Evolutionary conservation across 371 early-diverging fungal genomes (phyloP), one percentile per base, ranked within the genome.

Genomic region (Synchytrium microbalum): DNA sequence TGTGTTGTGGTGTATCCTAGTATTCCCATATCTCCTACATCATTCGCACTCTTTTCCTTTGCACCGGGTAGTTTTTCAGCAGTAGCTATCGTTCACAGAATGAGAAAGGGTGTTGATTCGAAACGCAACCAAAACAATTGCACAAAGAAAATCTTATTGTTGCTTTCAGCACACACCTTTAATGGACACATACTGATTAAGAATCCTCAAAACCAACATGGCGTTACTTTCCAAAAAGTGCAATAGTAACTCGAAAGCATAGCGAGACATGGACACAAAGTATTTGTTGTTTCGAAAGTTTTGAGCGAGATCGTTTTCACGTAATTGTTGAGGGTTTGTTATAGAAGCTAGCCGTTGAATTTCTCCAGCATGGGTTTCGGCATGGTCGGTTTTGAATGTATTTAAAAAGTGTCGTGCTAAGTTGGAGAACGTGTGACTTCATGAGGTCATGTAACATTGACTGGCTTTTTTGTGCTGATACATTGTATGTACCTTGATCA

Each of bases 141-240:
- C n/a, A n/a, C n/a, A n/a, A n/a, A n/a, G n/a, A n/a, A n/a, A n/a
- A n/a, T n/a, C n/a, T n/a, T 46, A 55, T 60, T 46, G 31, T 27
- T 29, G 13, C 27, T 54, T 3, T 27, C 8, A 10, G 3, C n/a
- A 32, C 19, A 5, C 46, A 65, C 81, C 90, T 72, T 90, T 80
- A 52, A 99, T 94, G 66, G 90, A 84, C 33, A 99, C 72, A 69
- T 93, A 86, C 72, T 94, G 92, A 72, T 97, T 98, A 46, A 98
- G 86, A n/a, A 99, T 83, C 63, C 93, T 84, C 67, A 97, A 81
- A 62, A 99, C 73, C 38, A 92, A 82, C 66, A 87, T 84, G 64
- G 89, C 85, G 75, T 92, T 93, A 62, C 95, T 95, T 76, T 97
- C 92, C 62, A 99, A 75, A 74, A 91, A 99, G 54, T 89, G 81